Evolutionary conservation across 345 rosid genomes (phyloP), one percentile per base, ranked within the genome.

Genomic region (Pistacia integerrima): DNA sequence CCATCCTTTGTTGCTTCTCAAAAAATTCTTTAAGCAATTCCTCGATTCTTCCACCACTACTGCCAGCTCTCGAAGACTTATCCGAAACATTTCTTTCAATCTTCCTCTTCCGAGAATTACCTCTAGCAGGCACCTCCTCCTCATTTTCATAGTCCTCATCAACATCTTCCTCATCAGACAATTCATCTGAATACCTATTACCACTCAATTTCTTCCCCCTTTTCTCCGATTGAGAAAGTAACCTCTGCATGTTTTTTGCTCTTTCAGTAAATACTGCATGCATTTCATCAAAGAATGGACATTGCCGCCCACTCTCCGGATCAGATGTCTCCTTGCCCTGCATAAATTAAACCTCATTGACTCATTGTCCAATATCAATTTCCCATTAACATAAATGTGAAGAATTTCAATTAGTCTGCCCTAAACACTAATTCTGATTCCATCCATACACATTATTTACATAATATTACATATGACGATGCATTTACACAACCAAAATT

Each of bases 311-410:
- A 64, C 70, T 82, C 60, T 86, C 88, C 5, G 85, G 82, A 80
- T 86, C 87, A 51, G 88, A 81, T 56, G 90, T 83, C 81, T 90
- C 93, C 79, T 81, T 86, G 59, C 89, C 93, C 90, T 90, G 80
- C 75, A 81, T 33, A 44, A 65, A 38, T 14, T 41, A 8, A 54
- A 4, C 54, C 59, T 55, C 33, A 49, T 7, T 41, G 46, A 41
- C 46, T 41, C 46, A 1, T 41, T 41, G 46, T 41, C 8, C 33
- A n/a, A 59, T 0, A 44, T 22, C 17, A 64, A 22, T 56, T 18
- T 35, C 30, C 28, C 17, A n/a, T 58, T 11, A 14, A 36, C 58
- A n/a, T 49, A 63, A 7, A 12, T 64, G 6, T 7, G 11, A 44
- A 64, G n/a, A 3, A 0, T 41, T 41, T 41, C 46, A 41, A 1